Conservation (phyloP, 805 yeast species). For the Candida dajiaensis region DNA sequence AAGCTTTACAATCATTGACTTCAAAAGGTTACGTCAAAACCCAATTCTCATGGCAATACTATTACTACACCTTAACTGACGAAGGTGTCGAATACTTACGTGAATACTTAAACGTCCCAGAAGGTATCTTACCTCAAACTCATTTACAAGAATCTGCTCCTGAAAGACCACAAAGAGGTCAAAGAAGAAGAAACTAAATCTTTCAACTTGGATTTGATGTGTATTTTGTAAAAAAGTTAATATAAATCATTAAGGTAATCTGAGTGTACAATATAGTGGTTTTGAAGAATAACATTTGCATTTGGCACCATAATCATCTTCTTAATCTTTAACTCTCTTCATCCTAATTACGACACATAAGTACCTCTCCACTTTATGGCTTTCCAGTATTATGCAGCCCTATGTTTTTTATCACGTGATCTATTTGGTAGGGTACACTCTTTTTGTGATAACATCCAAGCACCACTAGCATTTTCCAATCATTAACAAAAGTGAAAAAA, state of each 20-base stretch:
- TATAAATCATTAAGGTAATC: slow-evolving; percentile 14
- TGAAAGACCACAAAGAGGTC: slow-evolving; percentile 60
- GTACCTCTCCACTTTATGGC: background rate
- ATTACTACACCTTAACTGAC: slow-evolving; percentile 99
- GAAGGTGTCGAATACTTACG: slow-evolving; percentile 98
- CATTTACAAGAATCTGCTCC: slow-evolving; percentile 93
- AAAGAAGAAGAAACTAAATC: slow-evolving; percentile 27
- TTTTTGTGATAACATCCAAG: slow-evolving; percentile 1
- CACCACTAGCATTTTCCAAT: background rate
- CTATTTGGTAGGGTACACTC: background rate
- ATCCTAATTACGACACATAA: too few relatives aligned
- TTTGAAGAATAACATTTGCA: too few relatives aligned
- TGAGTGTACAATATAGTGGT: background rate
- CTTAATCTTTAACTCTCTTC: background rate
- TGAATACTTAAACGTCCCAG: slow-evolving; percentile 98
- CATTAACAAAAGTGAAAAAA: slow-evolving; percentile 4
- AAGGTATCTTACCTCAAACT: slow-evolving; percentile 97
- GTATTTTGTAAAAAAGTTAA: slow-evolving; percentile 19
- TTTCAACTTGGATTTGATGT: slow-evolving; percentile 10
- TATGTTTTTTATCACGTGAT: slow-evolving; percentile 1
- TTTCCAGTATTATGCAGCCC: background rate
- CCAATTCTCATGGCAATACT: slow-evolving; percentile 99
- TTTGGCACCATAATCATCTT: too few relatives aligned
- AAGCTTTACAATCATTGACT: slow-evolving; percentile 98
- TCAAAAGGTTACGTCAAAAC: slow-evolving; percentile 99